Base-by-base conservation (phyloP, 495 filamentous ascomycete species). In the Friedmanniomyces simplex region DNA sequence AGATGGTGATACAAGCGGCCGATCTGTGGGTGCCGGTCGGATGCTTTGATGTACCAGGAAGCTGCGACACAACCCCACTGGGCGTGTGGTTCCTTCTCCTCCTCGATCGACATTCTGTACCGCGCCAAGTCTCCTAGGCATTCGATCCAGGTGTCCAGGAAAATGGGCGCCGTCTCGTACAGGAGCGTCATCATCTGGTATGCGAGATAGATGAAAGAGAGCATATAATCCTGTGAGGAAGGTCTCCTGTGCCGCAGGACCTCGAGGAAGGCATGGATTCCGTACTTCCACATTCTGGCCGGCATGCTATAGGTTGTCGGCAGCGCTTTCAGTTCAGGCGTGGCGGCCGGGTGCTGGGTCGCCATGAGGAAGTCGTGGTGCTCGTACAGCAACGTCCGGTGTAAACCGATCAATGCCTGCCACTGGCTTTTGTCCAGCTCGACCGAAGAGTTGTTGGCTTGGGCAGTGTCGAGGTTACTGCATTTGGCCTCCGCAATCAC, bases 91-190 rank as follows among this genome's bases (percentile, higher is more conserved):
- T 95, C 89, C 0, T 85, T 77, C 47, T 91, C 87, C 51, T 89
- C 84, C 66, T 91, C 86, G 24, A 91, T 83, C 0, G 86, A 86
- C 86, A 91, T 90, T 0, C 82, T 73, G 53, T 86, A 87, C 30
- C 83, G 70, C 0, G 80, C 85, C 2, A 93, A 69, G 67, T 93
- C 88, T 0, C 89, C 89, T 0, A 96, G 74, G 63, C 88, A 95
- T 61, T 96, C 90, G 22, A 95, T 86, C 90, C 91, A 96, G 0
- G 86, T 94, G 47, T 90, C 86, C 59, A 85, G 78, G 63, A 91
- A 95, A 0, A 77, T 71, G 2, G 84, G 78, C 0, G 90, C 84
- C 0, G 84, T 89, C 65, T 91, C 88, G 54, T 85, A 78, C 0
- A 93, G 72, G 3, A 93, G 68, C 0, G 85, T 83, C 77, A 91